Base-by-base conservation (phyloP, 345 rosid species). In the Heritiera littoralis region DNA sequence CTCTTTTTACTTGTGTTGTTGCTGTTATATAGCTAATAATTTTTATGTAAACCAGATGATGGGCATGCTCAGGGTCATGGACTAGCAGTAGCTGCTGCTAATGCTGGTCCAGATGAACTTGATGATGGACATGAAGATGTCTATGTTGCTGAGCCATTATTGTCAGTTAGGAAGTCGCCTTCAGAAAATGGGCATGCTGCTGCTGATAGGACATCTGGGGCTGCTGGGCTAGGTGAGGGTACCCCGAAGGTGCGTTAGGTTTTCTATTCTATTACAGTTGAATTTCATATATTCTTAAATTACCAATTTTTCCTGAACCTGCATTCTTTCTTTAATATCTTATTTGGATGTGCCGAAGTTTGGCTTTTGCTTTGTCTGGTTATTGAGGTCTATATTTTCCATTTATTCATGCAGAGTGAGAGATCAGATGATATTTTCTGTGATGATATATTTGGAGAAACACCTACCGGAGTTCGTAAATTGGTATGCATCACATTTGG, bases 401-500 rank as follows among this genome's bases (percentile, higher is more conserved):
- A 69, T 80, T 35, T 84, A 56, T 28, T 77, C 8, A 63, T 77
- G 72, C 93, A 97, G 99, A 93, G 99, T 86, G 98, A 97, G 89
- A 74, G 90, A 79, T 93, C 90, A 71, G 91, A 82, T 73, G 94
- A 91, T 79, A 88, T 89, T 82, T 90, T 88, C 80, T 89, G 91
- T 82, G 99, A 94, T 85, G 99, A 97, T 81, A 97, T 97, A 52
- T 97, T 97, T 83, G 99, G 98, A 66, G 99, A 97, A 78, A 91
- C 99, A 7, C 99, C 99, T 15, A 84, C 91, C 74, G 90, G 94
- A 78, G 86, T 84, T 71, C 89, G 86, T 52, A 88, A 88, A 87
- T 49, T 14, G 83, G 99, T 95, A 87, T 78, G 84, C 45, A 83
- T 41, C 43, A n/a, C n/a, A 55, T 40, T 40, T 52, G 71, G 1